Evolutionary conservation across 164 flowering plant species (phyloP).

Genomic region (Annona cherimola): DNA sequence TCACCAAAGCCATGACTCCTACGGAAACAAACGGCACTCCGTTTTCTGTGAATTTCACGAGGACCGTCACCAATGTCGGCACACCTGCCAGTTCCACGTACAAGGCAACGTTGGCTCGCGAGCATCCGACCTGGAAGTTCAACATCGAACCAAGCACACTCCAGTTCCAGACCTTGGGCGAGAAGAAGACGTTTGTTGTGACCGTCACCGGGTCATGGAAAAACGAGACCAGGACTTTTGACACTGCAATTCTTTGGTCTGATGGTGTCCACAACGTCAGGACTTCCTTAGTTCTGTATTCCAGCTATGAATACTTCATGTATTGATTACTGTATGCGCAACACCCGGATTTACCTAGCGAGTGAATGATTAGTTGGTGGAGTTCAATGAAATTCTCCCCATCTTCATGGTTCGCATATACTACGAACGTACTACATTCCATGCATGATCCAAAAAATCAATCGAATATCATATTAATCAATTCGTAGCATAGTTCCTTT

Average conservation of each 20-base stretch:
- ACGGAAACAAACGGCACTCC: no score
- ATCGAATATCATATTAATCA: no score
- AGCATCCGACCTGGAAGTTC: constrained; percentile 25
- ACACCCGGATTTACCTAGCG: no score
- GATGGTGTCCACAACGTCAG: constrained; percentile 51
- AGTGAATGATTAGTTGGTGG: no score
- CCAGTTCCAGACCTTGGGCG: constrained; percentile 30
- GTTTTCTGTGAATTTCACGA: constrained; percentile 23
- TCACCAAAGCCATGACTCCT: no score
- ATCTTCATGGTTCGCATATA: no score
- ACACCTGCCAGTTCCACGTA: constrained; percentile 38
- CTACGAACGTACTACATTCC: no score
- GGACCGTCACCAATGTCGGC: constrained; percentile 71
- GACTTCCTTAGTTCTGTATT: constrained; percentile 49
- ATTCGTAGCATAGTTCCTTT: no score
- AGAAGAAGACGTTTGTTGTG: constrained; percentile 36
- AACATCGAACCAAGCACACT: constrained; percentile 30
- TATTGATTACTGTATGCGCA: no score
- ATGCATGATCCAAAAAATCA: no score
- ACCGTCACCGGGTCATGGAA: constrained; percentile 14
- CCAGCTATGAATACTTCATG: no score
- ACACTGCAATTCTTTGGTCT: constrained; percentile 50
- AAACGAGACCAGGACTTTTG: not conserved
- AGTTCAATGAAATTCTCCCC: no score
- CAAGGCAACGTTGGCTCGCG: constrained; percentile 25